Evolutionary conservation across 257 asterid genomes (phyloP), one percentile per base, ranked within the genome.

Genomic region (Solanum sparsipilum): DNA sequence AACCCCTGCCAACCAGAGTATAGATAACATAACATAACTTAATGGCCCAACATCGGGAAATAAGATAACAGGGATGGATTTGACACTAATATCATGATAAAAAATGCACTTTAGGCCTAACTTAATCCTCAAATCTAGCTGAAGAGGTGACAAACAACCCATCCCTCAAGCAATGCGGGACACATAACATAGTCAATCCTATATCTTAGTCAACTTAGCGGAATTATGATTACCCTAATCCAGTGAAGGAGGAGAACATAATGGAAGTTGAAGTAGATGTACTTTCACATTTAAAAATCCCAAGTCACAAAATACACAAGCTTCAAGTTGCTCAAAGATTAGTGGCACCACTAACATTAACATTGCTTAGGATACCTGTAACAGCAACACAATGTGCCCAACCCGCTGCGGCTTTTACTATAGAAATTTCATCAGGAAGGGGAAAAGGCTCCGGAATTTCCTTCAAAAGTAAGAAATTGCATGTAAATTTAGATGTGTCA

Each of bases 391-490:
- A 97, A 81, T 96, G 98, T 6, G 99, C 99, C 99, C 99, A 97
- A 87, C 99, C 97, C 29, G 99, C 97, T 44, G 98, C 97, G 74
- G 98, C 99, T 89, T 88, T 92, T 72, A 92, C 91, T 67, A 95
- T 87, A 25, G 92, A 85, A 87, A 90, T 93, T 90, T 94, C 98
- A n/a, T 88, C 67, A 48, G 98, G 99, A 85, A 97, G 98, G 87
- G 99, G 97, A 89, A 96, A 97, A 90, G 99, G 99, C 98, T 94
- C 98, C 91, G 99, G 99, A 88, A 91, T 92, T 94, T 97, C 99
- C 99, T 97, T 91, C 92, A 89, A 92, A 92, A 23, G 90, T 52
- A 91, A 46, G 85, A 90, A 90, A 90, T 85, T 87, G 84, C 58
- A 85, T 87, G 93, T 95, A 86, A 46, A 93, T 79, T 86, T 32